phyloP scores from a whole-genome alignment of 176 grass and related monocot species.

The Poa pratensis region DNA sequence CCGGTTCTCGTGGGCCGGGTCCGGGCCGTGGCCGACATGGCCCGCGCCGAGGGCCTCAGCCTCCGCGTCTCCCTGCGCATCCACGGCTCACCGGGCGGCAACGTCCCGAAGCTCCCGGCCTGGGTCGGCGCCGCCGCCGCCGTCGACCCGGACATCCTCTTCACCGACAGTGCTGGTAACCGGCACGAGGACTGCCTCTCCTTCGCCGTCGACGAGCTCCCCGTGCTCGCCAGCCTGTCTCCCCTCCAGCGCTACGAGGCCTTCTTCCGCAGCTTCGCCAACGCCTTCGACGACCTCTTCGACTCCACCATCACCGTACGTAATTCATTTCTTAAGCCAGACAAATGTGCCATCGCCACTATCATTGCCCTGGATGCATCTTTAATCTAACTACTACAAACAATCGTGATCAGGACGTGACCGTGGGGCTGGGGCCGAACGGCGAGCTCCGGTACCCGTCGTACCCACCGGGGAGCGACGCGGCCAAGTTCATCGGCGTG shows the following conservation, averaged over 20 bases:
- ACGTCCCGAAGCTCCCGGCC: conserved; percentile 44
- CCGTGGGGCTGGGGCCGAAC: conserved; percentile 72
- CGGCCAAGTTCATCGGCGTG: conserved; percentile 55
- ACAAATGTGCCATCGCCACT: neutral
- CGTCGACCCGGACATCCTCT: conserved; percentile 69
- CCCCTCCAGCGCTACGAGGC: conserved; percentile 75
- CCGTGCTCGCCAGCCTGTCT: conserved; percentile 62
- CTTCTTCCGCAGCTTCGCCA: conserved; percentile 72
- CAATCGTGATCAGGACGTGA: conserved; percentile 56
- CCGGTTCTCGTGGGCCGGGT: conserved; percentile 57
- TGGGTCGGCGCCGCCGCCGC: conserved; percentile 54
- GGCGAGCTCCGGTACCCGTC: conserved; percentile 93
- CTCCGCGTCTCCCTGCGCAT: conserved; percentile 69
- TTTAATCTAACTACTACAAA: neutral
- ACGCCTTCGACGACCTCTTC: conserved; percentile 61
- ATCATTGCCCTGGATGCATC: neutral
- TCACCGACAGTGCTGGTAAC: conserved; percentile 52
- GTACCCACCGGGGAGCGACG: conserved; percentile 55
- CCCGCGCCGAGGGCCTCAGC: conserved; percentile 60
- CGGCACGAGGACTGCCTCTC: conserved; percentile 68
- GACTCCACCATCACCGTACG: conserved; percentile 71
- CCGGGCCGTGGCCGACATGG: conserved; percentile 71
- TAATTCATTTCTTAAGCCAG: neutral
- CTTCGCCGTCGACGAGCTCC: conserved; percentile 81
- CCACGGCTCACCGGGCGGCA: conserved; percentile 46